Evolutionary conservation across 2,329 filamentous ascomycete genomes (phyloP), one percentile per base, ranked within the genome.

Genomic region (Nothophaeocryptopus gaeumannii): DNA sequence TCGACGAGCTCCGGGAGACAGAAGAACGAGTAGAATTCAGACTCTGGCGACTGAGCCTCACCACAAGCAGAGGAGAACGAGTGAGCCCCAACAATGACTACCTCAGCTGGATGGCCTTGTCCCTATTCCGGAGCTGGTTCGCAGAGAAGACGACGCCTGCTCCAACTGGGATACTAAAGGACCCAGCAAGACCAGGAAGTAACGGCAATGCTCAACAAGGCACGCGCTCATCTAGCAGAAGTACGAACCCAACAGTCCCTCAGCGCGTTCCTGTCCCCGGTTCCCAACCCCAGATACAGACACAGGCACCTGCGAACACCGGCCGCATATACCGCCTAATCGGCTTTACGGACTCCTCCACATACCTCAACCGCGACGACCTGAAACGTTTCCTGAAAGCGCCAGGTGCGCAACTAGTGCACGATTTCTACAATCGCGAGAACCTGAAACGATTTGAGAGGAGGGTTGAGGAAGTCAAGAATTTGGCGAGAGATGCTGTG

Each of bases 41-140:
- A 46, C 80, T 97, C 10, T 95, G 95, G 71, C 81, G 90, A 9
- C 74, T 96, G 5, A 88, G 80, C 1, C 77, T 96, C 8, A 88
- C 83, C 3, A 96, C 87, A 14, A 81, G 83, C 9, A 78, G 85
- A 55, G 92, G 91, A 46, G 90, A 96, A 66, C 82, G 89, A 46
- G 87, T 96, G 38, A 85, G 79, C 2, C 92, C 92, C 0, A 75
- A 77, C 14, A 93, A 85, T 42, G 84, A 83, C 46, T 96, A 91
- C 67, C 76, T 96, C 15, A 89, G 95, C 70, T 96, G 91, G 91
- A 80, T 96, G 5, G 89, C 84, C 13, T 82, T 96, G 41, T 88
- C 83, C 36, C 75, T 96, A 10, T 97, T 96, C 72, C 81, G 92
- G 3, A 89, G 96, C 69, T 96, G 91, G 90, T 77, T 96, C 5